Base-by-base conservation (phyloP, 768 basidiomycete species). In the Chiua virens region DNA sequence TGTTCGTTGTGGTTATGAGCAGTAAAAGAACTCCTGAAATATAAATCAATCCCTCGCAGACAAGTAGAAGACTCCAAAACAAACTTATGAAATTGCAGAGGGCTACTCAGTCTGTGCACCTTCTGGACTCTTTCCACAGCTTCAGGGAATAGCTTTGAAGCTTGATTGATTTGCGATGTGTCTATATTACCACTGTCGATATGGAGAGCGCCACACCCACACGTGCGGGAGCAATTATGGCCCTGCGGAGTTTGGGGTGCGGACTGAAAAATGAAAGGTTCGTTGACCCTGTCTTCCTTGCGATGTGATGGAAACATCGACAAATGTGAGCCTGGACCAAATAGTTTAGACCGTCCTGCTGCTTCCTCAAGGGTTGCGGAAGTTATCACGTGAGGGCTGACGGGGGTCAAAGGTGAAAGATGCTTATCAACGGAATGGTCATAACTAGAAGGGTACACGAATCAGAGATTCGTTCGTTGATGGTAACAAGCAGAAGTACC, bases 391-490 rank as follows among this genome's bases (percentile, higher is more conserved):
- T 44, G 32, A 32, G 54, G 60, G 37, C 52, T 55, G 15, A 63
- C 49, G 6, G 63, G 62, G n/a, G 52, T 50, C 17, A 65, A 34
- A 52, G 60, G 54, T 9, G 54, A 59, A 47, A 30, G 34, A n/a
- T 18, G 37, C 4, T 47, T 38, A 18, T 55, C 20, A 14, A 9
- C 6, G 18, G 51, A 32, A 43, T 3, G 8, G 41, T 42, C 49
- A 36, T 5, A 18, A 9, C 60, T 59, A 21, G 42, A 11, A 13
- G 8, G 38, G 15, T 8, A 38, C 4, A 27, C 62, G 13, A 58
- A 41, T 20, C 3, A 28, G 11, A 23, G 11, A 44, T 3, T 28
- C 0, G 8, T 30, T 5, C 18, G 20, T 15, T 8, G 27, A 36
- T 8, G 3, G 6, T 15, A 32, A 41, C 11, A 22, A 47, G n/a